Evolutionary conservation across 441 rosid genomes (phyloP), one percentile per base, ranked within the genome.

Genomic region (Pelargonium australe): DNA sequence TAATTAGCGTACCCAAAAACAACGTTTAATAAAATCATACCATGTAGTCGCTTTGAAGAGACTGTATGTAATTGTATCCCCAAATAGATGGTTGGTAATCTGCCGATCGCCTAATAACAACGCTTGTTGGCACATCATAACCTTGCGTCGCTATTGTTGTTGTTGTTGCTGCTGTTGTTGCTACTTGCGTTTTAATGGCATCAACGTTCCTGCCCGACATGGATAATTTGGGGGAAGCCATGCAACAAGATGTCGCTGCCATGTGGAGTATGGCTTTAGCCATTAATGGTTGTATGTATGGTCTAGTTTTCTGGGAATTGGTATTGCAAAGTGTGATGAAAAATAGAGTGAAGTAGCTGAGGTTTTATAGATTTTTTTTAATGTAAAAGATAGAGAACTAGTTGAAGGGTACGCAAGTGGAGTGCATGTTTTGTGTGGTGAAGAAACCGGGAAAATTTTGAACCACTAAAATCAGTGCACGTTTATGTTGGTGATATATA

Each of bases 191-290:
- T 58, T 82, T 78, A 12, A 16, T 25, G 31, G 31, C 31, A 25
- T 25, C 3, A 25, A 25, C 20, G 6, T 5, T 37, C 78, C 75
- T 79, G 1, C 84, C 80, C 45, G 72, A 12, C 75, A 72, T 78
- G 31, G 85, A 71, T 78, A 86, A 80, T 65, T 79, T 84, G 7
- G 91, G 64, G 66, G 75, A 77, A 34, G 84, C 84, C 79, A 79
- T 77, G 87, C 74, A 80, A 53, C 84, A 77, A 68, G 84, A 83
- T 65, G 84, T 73, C 64, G 86, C 77, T 47, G 91, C 88, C 91
- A 85, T 86, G 61, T 28, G 43, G 20, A 43, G 31, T 41, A 60
- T 43, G 25, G 66, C n/a, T 60, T 71, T 4, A 58, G 31, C 31
- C 10, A 2, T 25, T 17, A 1, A 1, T 25, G 31, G 1, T 25